Base-by-base conservation (phyloP, 352 stramenopile species). In the Phytophthora parvispora region DNA sequence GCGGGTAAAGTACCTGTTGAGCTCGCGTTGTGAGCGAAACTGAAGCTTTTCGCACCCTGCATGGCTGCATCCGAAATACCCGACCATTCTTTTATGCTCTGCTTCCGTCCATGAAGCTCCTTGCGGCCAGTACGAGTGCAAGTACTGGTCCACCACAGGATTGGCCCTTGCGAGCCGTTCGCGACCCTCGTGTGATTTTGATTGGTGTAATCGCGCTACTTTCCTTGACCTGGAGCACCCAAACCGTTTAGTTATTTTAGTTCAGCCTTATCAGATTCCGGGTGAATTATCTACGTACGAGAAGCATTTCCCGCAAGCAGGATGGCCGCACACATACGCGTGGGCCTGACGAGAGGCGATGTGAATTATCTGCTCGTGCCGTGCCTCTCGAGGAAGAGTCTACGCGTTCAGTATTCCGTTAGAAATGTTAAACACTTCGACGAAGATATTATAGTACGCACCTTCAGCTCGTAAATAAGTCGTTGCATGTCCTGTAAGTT, bases 381-480 rank as follows among this genome's bases (percentile, higher is more conserved):
- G 49, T 18, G 68, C 69, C 16, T 89, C 78, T 49, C 67, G 66
- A 28, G 84, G 82, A 28, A 90, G 70, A 9, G 80, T 81, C 80
- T 87, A 27, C 16, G 48, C 10, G 57, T 43, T 20, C 31, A 60
- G 10, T 1, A 43, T 12, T 10, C 12, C 8, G 22, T 58, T 42
- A 77, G 43, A 28, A 22, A n/a, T n/a, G n/a, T 29, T 24, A 43
- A 13, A 34, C 7, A n/a, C n/a, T n/a, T n/a, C n/a, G 22, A 31
- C 31, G 4, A 27, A 28, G 29, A 20, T 10, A 45, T 31, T 57
- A 27, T 18, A 18, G 24, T 2, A 13, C 16, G 13, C 28, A 81
- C 79, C 74, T 92, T 92, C 1, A 92, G 70, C 47, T 91, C 80
- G 52, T 92, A 92, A 51, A 90, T 80, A n/a, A 89, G 71, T 8